Base-by-base conservation (phyloP, 805 yeast genomes). In the Citeromyces nyonsensis region DNA sequence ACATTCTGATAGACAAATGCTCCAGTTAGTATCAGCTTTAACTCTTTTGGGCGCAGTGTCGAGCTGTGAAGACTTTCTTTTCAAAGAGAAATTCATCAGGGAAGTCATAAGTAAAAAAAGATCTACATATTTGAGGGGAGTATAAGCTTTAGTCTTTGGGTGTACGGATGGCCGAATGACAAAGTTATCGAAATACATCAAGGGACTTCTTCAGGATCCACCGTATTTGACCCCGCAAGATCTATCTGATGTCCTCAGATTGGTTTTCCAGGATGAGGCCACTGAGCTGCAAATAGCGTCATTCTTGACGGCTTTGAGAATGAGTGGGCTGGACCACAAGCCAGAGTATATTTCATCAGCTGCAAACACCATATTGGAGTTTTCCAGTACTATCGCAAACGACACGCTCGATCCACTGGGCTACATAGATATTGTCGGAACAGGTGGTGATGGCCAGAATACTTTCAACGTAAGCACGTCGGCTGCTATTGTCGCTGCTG, bases 371-470 rank as follows among this genome's bases (percentile, higher is more conserved):
- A 69, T 88, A 15, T 56, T 81, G 38, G 69, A 71, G 43, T 76
- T 66, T 42, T 73, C 91, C 5, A 66, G 65, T 31, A 42, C 59
- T 8, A 67, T 83, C n/a, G 57, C 63, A 7, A 49, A 62, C 2
- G 44, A 54, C 6, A 42, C 46, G 2, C 66, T 69, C 10, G 68
- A 66, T 26, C 44, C 56, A 1, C 53, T 51, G 1, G 79, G 79
- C 0, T 78, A 67, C 42, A 63, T 78, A 5, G 99, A 91, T 51
- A 82, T 91, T 22, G 99, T 91, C 5, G 99, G 99, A 2, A 91
- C 99, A 0, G 99, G 99, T 18, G 99, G 99, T 10, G 99, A 91
- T 49, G 95, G 95, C 2, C 95, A 91, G 48, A 79, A 91, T 49
- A 91, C 99, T 1, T 91, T 91, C 59, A 91, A 91, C 44, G 98